These are phyloP conservation scores for Avicennia marina DNA, from an alignment of 257 asterid genomes.

Conservation along the genomic window DNA sequence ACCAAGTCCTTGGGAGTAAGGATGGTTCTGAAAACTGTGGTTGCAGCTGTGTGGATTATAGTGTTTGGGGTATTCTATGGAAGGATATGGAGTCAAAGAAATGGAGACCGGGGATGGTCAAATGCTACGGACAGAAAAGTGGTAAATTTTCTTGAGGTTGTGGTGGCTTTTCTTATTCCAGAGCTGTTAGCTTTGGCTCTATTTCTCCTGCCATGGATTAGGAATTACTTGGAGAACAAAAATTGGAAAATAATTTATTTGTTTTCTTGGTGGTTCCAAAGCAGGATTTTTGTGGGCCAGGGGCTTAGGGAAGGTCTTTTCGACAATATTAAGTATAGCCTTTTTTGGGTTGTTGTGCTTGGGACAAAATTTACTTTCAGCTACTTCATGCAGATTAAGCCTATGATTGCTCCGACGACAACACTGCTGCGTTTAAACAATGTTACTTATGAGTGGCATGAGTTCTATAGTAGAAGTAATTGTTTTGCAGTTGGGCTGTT, in stretches of 20 bases:
- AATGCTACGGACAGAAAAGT: conserved; percentile 42
- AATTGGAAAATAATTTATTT: conserved; percentile 81
- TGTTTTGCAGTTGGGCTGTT: conserved; percentile 81
- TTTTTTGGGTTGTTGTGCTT: conserved; percentile 84
- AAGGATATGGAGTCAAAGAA: conserved; percentile 69
- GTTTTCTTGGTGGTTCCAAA: conserved; percentile 97
- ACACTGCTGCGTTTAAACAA: conserved; percentile 46
- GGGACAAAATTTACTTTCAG: conserved; percentile 81
- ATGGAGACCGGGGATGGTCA: conserved; percentile 47
- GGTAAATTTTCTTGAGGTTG: conserved; percentile 67
- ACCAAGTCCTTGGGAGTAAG: conserved; percentile 72
- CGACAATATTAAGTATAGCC: conserved; percentile 79
- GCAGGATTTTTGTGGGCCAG: conserved; percentile 87
- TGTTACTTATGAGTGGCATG: conserved; percentile 76
- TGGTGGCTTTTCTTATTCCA: conserved; percentile 67
- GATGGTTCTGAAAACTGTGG: conserved; percentile 75
- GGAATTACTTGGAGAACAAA: conserved; percentile 80
- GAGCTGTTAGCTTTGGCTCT: conserved; percentile 73
- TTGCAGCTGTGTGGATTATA: conserved; percentile 83
- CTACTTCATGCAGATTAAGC: conserved; percentile 94
- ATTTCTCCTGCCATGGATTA: conserved; percentile 80
- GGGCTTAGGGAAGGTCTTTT: conserved; percentile 94
- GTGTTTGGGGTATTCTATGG: conserved; percentile 74
- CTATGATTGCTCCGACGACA: conserved; percentile 87
- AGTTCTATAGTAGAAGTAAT: conserved; percentile 68